These are phyloP conservation scores for Penicillium sp. DNA, from an alignment of 2,329 filamentous ascomycete species.

Conservation along the genomic window DNA sequence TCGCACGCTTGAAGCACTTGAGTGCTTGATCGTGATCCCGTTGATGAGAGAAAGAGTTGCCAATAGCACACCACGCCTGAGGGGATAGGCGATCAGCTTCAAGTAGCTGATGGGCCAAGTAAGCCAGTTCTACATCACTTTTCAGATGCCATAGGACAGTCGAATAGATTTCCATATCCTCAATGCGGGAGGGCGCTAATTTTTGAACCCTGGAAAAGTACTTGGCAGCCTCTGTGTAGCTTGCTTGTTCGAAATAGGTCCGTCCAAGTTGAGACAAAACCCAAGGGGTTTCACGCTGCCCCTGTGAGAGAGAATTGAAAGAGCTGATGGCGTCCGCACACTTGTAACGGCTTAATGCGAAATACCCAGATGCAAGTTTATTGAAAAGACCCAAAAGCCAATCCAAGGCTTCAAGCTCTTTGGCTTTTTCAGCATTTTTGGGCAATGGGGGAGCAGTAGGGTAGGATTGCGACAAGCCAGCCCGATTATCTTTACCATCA, in stretches of 20 bases:
- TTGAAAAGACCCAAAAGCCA: constrained; percentile 77
- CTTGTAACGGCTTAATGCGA: constrained; percentile 73
- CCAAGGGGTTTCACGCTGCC: constrained; percentile 88
- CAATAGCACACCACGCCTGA: constrained; percentile 92
- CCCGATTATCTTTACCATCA: constrained; percentile 61
- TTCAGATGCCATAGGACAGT: constrained; percentile 99
- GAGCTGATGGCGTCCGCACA: constrained; percentile 72
- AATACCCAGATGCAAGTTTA: constrained; percentile 78
- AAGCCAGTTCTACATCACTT: constrained; percentile 84
- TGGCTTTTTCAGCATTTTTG: constrained; percentile 53
- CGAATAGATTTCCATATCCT: constrained; percentile 98
- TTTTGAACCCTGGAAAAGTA: constrained; percentile 77
- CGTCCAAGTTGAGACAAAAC: constrained; percentile 87
- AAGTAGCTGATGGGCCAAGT: constrained; percentile 84
- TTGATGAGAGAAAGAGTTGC: constrained; percentile 90
- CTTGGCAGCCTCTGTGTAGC: constrained; percentile 82
- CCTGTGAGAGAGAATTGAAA: constrained; percentile 66
- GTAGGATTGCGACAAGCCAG: constrained; percentile 33
- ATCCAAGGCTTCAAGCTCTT: constrained; percentile 70
- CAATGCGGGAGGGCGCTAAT: constrained; percentile 74
- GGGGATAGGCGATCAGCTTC: constrained; percentile 85
- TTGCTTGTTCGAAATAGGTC: constrained; percentile 84
- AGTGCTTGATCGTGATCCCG: constrained; percentile 93
- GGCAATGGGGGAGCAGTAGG: constrained; percentile 25
- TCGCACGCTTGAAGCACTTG: constrained; percentile 90